Evolutionary conservation across 768 basidiomycete species (phyloP), one percentile per base, ranked within the genome.

Genomic region (Russula dissimulans): DNA sequence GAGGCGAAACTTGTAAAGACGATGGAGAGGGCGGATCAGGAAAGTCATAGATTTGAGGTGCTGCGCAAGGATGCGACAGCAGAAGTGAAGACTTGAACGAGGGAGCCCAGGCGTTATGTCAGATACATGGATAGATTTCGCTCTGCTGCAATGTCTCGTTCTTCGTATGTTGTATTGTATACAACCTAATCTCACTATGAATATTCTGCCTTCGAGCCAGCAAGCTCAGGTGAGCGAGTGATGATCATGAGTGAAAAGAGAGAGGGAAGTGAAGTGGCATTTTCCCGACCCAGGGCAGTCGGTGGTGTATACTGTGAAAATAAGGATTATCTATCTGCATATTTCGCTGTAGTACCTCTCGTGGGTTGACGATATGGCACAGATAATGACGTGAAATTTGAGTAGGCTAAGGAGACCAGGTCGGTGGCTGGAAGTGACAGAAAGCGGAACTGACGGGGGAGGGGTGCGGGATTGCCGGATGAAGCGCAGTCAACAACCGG

Each of bases 1-100:
- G 84, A 89, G 64, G 81, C 81, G 43, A 82, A 81, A 69, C 71
- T 90, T 29, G 66, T 73, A 12, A 84, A 84, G 68, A 80, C 77
- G 31, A 73, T 87, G 17, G 79, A 81, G 67, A 76, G 76, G 29
- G 88, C 87, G 1, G 83, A 86, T 67, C 71, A 71, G 36, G 85
- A 87, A 65, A 75, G 78, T n/a, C 69, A 70, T 54, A 77, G 73
- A 64, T 86, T 78, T 58, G 82, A 87, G 61, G 68, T 73, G 49
- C 56, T 81, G 61, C 71, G 75, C 63, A 78, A 75, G 62, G 56
- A 49, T 39, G 36, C 45, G 9, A 4, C 47, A 17, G 4, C 44
- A 7, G 22, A 26, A 26, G 43, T 55, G 32, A 63, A 59, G 54
- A 54, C 44, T 2, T 63, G 45, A 65, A 41, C 42, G 18, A 50